phyloP scores from a whole-genome alignment of 2,329 filamentous ascomycete genomes.

The Verticillium dahliae region DNA sequence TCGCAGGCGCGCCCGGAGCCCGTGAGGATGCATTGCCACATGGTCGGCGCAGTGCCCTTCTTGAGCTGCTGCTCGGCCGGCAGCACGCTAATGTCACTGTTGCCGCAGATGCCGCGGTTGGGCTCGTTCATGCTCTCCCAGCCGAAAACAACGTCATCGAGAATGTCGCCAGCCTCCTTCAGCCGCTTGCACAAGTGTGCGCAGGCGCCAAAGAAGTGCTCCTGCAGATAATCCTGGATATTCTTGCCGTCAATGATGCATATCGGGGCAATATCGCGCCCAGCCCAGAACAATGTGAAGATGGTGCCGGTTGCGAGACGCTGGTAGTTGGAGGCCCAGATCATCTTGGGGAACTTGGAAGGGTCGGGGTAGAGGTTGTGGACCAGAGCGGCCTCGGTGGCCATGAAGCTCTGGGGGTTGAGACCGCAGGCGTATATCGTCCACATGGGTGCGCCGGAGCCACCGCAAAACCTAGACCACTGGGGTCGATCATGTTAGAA shows the following conservation, averaged over 20 bases:
- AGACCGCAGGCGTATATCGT: conserved; percentile 91
- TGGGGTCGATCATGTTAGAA: conserved; percentile 24
- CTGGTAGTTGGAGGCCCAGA: conserved; percentile 97
- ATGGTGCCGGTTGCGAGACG: conserved; percentile 82
- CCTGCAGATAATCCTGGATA: conserved; percentile 90
- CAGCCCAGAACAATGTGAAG: conserved; percentile 91
- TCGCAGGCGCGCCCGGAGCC: conserved; percentile 90
- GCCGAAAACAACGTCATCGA: conserved; percentile 81
- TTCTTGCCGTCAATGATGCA: conserved; percentile 92
- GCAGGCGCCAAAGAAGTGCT: conserved; percentile 76
- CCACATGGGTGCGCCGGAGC: conserved; percentile 96
- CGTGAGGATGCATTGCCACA: conserved; percentile 87
- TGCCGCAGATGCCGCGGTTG: conserved; percentile 79
- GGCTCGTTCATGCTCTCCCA: conserved; percentile 98
- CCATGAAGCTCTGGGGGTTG: conserved; percentile 77
- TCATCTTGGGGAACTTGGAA: conserved; percentile 91
- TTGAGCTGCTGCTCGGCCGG: conserved; percentile 85
- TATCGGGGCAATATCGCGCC: conserved; percentile 87
- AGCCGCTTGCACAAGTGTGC: conserved; percentile 78
- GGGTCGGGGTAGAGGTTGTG: conserved; percentile 90
- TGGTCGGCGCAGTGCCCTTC: conserved; percentile 87
- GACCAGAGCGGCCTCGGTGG: conserved; percentile 86
- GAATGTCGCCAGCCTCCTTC: conserved; percentile 81
- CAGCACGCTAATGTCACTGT: conserved; percentile 72
- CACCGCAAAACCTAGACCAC: conserved; percentile 93